Evolutionary conservation across 352 stramenopile genomes (phyloP), one percentile per base, ranked within the genome.

Genomic region (Phytophthora citricola): DNA sequence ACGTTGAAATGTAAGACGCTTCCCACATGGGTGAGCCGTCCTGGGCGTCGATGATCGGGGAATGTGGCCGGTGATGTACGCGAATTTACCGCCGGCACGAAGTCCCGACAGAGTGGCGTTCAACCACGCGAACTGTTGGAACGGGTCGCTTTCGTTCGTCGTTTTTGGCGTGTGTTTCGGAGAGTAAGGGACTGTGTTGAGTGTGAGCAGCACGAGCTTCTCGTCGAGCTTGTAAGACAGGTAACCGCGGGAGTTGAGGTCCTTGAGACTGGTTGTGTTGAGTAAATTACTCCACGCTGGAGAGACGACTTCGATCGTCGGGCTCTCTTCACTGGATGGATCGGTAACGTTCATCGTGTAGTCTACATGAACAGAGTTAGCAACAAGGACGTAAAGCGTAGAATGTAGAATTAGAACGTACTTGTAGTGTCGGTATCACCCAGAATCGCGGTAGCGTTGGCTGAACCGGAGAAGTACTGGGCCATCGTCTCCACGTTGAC

Each of bases 51-150:
- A 98, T 82, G 29, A 94, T 82, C 8, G 93, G 93, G 91, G 78
- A 58, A 98, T 97, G 66, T 98, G 93, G 8, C 92, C 92, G 14
- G 85, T 71, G 49, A 98, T 90, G 61, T 92, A 96, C 10, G 88
- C 90, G 38, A 79, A 83, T 49, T 82, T 83, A 26, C 71, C 56
- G 6, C 66, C 52, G 10, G 71, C 38, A 11, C 73, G 68, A 7
- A 91, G 75, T 6, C 66, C 43, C 2, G 52, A 27, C 1, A 98
- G 66, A 17, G 86, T 89, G 36, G 70, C 48, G 43, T 90, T 80
- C 12, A 98, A 73, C 93, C 93, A 98, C 11, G 49, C 66, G 56
- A 98, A 98, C 69, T 98, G 93, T 9, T 59, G 68, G 15, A 97
- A 95, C 5, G 93, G 93, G 66, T 98, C 93, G 10, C 79, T 50